phyloP scores from a whole-genome alignment of 768 basidiomycete genomes.

The Lactarius quietus region DNA sequence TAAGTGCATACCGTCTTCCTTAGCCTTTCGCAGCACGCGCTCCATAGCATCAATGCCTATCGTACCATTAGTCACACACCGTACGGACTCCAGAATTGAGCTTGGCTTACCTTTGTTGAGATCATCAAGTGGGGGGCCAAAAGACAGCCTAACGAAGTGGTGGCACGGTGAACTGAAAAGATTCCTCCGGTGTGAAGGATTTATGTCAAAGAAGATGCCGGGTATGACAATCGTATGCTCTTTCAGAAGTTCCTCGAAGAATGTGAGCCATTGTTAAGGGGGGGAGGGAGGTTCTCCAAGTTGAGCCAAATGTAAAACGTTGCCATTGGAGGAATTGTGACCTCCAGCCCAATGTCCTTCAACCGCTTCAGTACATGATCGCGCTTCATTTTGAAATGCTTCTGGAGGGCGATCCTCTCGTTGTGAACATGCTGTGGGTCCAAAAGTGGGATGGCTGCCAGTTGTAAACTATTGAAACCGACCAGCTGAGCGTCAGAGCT shows the following conservation, averaged over 20 bases:
- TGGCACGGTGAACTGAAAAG: constrained; percentile 89
- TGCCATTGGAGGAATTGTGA: constrained; percentile 67
- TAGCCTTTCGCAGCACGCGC: constrained; percentile 68
- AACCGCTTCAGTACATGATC: constrained; percentile 87
- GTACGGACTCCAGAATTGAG: background rate
- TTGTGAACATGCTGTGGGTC: constrained; percentile 61
- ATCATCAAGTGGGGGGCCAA: constrained; percentile 76
- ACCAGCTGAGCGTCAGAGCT: constrained; percentile 3
- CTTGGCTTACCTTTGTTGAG: constrained; percentile 61
- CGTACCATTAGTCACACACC: background rate
- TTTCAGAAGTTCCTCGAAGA: constrained; percentile 93
- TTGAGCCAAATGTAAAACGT: constrained; percentile 98
- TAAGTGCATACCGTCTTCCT: constrained; percentile 51
- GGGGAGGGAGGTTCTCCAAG: constrained; percentile 70
- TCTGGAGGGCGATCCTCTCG: constrained; percentile 86
- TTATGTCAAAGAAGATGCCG: constrained; percentile 87
- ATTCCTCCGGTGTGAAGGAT: constrained; percentile 78
- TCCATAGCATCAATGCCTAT: constrained; percentile 85
- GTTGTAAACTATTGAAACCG: constrained; percentile 58
- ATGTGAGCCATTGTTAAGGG: constrained; percentile 90
- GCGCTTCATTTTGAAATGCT: constrained; percentile 87
- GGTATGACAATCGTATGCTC: constrained; percentile 89
- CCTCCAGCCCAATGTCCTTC: constrained; percentile 70
- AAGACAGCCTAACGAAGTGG: constrained; percentile 83
- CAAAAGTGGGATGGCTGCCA: constrained; percentile 82